These are phyloP conservation scores for Xylariales sp. DNA, from an alignment of 2,329 filamentous ascomycete genomes.

Conservation along the genomic window DNA sequence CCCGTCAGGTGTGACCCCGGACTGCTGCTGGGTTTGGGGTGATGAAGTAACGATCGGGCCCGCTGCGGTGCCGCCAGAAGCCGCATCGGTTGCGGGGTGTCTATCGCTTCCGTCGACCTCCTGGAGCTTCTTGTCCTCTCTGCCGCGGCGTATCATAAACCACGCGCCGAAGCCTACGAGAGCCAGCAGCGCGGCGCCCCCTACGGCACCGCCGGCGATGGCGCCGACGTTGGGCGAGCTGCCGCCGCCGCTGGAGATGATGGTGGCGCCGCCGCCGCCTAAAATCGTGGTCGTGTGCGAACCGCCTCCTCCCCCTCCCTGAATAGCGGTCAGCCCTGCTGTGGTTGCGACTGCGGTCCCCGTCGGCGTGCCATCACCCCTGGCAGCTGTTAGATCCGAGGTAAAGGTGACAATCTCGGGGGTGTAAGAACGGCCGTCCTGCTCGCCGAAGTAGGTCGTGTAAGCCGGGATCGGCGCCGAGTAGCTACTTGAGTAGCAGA, in stretches of 20 bases:
- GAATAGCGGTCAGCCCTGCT: neutral
- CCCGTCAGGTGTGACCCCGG: neutral
- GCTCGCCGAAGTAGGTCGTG: conserved; percentile 37
- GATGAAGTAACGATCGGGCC: conserved; percentile 4
- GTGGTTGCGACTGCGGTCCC: too few relatives aligned
- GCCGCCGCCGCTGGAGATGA: neutral
- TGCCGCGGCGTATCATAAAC: conserved; percentile 34
- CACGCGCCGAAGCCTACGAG: conserved; percentile 35
- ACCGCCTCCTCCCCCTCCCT: too few relatives aligned
- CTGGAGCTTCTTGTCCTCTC: conserved; percentile 24
- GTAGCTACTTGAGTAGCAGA: conserved; percentile 31
- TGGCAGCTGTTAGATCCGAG: conserved; percentile 1
- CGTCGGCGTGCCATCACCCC: too few relatives aligned
- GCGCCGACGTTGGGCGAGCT: conserved; percentile 27
- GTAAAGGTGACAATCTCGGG: conserved; percentile 12
- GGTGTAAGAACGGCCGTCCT: conserved; percentile 24
- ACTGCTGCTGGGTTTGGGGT: conserved; percentile 8
- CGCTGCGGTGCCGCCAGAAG: conserved; percentile 10
- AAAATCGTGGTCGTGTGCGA: neutral
- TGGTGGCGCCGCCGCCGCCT: conserved; percentile 8
- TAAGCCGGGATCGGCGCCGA: conserved; percentile 28
- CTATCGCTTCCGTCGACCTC: too few relatives aligned
- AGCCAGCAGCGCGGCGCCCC: conserved; percentile 36
- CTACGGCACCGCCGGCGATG: conserved; percentile 42
- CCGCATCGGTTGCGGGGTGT: too few relatives aligned